These are phyloP conservation scores for Inonotus obliquus DNA, from an alignment of 1,284 basidiomycete genomes.

Conservation along the genomic window DNA sequence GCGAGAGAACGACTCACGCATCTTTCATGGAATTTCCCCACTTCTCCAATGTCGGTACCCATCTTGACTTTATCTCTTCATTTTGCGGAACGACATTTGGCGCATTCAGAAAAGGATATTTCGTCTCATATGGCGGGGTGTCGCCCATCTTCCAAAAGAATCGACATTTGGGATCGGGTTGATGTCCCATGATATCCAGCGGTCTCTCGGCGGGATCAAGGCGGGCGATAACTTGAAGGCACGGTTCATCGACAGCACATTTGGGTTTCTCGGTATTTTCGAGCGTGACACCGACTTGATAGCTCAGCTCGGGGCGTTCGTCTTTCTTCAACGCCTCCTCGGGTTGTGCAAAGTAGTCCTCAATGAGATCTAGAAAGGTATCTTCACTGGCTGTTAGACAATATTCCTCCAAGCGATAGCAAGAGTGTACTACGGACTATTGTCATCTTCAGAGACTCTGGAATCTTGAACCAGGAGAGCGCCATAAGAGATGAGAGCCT, in stretches of 20 bases:
- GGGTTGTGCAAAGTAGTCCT: constrained; percentile 83
- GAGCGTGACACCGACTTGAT: constrained; percentile 82
- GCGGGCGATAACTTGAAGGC: constrained; percentile 63
- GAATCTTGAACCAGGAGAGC: constrained; percentile 81
- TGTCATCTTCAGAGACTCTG: constrained; percentile 78
- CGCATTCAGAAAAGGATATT: constrained; percentile 70
- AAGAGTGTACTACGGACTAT: constrained; percentile 47
- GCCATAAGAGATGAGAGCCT: constrained; percentile 76
- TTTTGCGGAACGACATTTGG: constrained; percentile 74
- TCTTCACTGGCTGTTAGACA: background rate
- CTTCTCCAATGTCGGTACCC: constrained; percentile 68
- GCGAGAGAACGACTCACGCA: constrained; percentile 55
- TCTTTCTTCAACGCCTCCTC: constrained; percentile 60
- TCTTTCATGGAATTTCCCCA: constrained; percentile 86
- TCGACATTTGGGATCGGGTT: constrained; percentile 87
- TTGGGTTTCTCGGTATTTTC: constrained; percentile 93
- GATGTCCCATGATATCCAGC: constrained; percentile 71
- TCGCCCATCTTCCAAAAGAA: constrained; percentile 90
- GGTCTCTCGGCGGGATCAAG: constrained; percentile 77
- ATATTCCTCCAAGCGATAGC: too few species aligned
- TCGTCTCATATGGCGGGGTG: constrained; percentile 70
- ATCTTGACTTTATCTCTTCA: constrained; percentile 48
- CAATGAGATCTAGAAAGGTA: constrained; percentile 42
- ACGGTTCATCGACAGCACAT: constrained; percentile 74
- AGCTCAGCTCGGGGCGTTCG: constrained; percentile 73